Percentiles rank a stretch among this genome's conserved stretches.
These are phyloP conservation scores for Stereum hirsutum DNA, from an alignment of 1,284 basidiomycete genomes.

Conservation along the genomic window DNA sequence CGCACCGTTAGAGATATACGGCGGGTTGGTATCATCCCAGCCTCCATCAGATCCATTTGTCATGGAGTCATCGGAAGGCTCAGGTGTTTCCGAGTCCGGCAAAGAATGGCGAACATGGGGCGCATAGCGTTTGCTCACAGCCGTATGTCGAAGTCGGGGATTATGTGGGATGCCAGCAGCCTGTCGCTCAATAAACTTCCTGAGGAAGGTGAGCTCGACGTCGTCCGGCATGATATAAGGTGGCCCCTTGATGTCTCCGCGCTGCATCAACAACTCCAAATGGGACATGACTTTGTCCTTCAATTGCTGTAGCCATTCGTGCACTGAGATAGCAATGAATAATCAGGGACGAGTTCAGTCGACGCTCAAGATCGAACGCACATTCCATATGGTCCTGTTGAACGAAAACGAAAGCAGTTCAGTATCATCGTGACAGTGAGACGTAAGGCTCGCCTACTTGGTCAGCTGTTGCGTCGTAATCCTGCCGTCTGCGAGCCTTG, in stretches of 20 bases:
- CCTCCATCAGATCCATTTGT: conserved; percentile 9
- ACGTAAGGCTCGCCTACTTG: no score
- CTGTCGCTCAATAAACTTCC: conserved; percentile 73
- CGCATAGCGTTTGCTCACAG: conserved; percentile 25
- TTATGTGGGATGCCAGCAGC: conserved; percentile 63
- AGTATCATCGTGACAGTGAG: no score
- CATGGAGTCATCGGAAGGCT: conserved; percentile 31
- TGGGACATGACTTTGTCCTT: conserved; percentile 82
- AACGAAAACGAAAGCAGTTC: no score
- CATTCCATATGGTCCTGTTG: conserved; percentile 83
- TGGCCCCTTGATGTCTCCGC: conserved; percentile 72
- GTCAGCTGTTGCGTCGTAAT: conserved; percentile 73
- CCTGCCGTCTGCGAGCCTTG: conserved; percentile 65
- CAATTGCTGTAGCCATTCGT: conserved; percentile 75
- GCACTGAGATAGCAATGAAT: no score
- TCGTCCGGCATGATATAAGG: conserved; percentile 73
- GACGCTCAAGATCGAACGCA: no score
- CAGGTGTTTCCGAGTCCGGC: conserved; percentile 41
- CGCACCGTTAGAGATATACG: conserved; percentile 7
- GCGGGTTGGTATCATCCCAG: conserved; percentile 8
- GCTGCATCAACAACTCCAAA: conserved; percentile 74
- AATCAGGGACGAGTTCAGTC: no score
- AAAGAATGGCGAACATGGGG: conserved; percentile 9
- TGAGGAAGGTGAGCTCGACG: conserved; percentile 63
- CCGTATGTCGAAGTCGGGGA: conserved; percentile 55